These are phyloP conservation scores for Phytophthora pseudosyringae DNA, from an alignment of 352 stramenopile species.

Conservation along the genomic window DNA sequence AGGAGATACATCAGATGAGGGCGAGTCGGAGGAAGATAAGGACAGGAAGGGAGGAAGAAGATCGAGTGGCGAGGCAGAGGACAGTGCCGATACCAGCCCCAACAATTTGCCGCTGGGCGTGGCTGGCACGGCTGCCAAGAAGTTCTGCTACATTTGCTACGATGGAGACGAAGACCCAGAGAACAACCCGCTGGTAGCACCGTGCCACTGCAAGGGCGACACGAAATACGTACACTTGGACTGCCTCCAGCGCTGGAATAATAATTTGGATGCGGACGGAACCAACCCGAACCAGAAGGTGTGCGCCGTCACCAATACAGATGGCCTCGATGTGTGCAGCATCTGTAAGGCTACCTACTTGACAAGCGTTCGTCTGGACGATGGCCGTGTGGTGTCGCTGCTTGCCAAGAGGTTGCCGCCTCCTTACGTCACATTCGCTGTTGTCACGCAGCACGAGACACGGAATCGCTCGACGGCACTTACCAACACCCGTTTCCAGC, in stretches of 20 bases:
- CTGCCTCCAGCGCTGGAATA: constrained; percentile 93
- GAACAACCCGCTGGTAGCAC: constrained; percentile 89
- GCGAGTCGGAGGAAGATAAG: constrained; percentile 83
- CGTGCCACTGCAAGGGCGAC: constrained; percentile 92
- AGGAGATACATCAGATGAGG: constrained; percentile 80
- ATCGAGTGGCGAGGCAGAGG: constrained; percentile 21
- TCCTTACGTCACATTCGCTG: constrained; percentile 92
- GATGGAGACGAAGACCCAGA: constrained; percentile 88
- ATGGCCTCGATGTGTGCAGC: constrained; percentile 88
- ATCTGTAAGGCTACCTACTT: constrained; percentile 94
- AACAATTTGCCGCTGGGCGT: constrained; percentile 51
- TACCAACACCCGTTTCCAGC: constrained; percentile 93
- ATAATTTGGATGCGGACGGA: constrained; percentile 82
- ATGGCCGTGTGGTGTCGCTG: constrained; percentile 86
- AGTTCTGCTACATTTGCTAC: constrained; percentile 95
- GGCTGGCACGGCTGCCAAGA: constrained; percentile 50
- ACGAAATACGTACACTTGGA: constrained; percentile 94
- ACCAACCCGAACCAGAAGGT: constrained; percentile 88
- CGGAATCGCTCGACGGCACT: constrained; percentile 81
- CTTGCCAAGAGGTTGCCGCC: constrained; percentile 88
- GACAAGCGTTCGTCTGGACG: constrained; percentile 87
- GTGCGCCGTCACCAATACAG: constrained; percentile 90
- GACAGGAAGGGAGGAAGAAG: constrained; percentile 45
- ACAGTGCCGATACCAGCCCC: constrained; percentile 15
- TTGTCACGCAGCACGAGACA: constrained; percentile 91